Evolutionary conservation across 139 green algal genomes (phyloP), one percentile per base, ranked within the genome.

Genomic region (Limnomonas spitsbergensis): DNA sequence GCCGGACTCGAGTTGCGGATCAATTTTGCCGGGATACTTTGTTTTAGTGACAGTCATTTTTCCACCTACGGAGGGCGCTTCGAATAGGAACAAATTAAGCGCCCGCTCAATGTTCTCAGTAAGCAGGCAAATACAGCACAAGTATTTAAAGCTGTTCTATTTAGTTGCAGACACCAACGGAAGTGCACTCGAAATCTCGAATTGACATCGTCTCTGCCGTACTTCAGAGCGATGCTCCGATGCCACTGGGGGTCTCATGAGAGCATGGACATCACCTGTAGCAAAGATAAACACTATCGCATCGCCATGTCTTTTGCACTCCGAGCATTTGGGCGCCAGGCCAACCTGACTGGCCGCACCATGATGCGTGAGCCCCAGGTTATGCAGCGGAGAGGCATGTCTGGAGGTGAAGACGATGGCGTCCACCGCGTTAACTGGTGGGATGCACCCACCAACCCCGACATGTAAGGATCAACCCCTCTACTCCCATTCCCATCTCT

Each of bases 361-460:
- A 6, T 47, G 36, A 14, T 74, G 68, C 68, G 68, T 32, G 20
- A 24, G 29, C 20, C 68, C 36, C 68, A 74, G 35, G 36, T 32
- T 26, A 26, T 47, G 29, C 34, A 74, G 36, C 9, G 24, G 29
- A 26, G 68, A 14, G 9, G 35, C 35, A 74, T 77, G 70, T 66
- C 38, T 9, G 38, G 39, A 14, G 39, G 40, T 27, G 70, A 66
- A 27, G 70, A 77, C 70, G 70, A 77, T 38, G 70, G 70, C 29
- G 70, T 77, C 24, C 40, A 67, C 39, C 6, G 78, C 37, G 77
- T 85, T 4, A 88, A 88, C 80, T 88, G 86, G 86, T 90, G 86
- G 86, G 86, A 90, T 56, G 85, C 85, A 24, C 86, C 86, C 52
- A 77, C 68, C 2, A 88, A 90, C 82, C 86, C 86, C 31, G 83